Conservation (phyloP, 148 eudicot genomes). For the Oxyria digyna region DNA sequence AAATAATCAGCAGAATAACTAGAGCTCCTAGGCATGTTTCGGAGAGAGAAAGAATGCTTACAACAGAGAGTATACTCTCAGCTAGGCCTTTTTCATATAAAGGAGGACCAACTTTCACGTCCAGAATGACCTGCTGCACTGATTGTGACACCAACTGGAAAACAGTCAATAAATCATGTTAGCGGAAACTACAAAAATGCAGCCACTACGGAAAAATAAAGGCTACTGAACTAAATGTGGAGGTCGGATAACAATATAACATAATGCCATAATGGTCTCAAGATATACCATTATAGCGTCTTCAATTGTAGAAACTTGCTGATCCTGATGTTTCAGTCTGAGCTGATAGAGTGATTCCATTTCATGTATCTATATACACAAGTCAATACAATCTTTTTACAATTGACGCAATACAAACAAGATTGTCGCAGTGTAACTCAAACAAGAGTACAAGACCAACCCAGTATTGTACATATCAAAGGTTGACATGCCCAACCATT, state of each 20-base stretch:
- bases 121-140: conserved; percentile 62
- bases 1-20: background rate
- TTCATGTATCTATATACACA: conserved; percentile 45
- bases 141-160: conserved; percentile 60
- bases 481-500: background rate
- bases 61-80: conserved; percentile 58
- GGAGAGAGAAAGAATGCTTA: conserved; percentile 25
- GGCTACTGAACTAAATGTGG: background rate
- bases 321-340: conserved; percentile 29
- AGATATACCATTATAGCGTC: conserved; percentile 67
- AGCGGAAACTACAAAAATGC: background rate
- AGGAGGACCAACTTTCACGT: conserved; percentile 96
- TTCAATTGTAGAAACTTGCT: conserved; percentile 50
- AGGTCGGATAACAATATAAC: background rate
- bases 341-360: conserved; percentile 34
- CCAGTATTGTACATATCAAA: background rate
- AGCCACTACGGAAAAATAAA: conserved; percentile 1
- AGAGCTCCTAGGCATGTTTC: background rate
- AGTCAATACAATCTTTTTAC: background rate
- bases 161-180: conserved; percentile 6
- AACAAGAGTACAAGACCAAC: background rate
- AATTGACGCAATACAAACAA: background rate
- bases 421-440: background rate
- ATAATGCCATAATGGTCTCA: background rate
- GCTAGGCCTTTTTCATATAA: conserved; percentile 71